Base-by-base conservation (phyloP, 805 yeast genomes). In the Saturnispora kantuleensis region DNA sequence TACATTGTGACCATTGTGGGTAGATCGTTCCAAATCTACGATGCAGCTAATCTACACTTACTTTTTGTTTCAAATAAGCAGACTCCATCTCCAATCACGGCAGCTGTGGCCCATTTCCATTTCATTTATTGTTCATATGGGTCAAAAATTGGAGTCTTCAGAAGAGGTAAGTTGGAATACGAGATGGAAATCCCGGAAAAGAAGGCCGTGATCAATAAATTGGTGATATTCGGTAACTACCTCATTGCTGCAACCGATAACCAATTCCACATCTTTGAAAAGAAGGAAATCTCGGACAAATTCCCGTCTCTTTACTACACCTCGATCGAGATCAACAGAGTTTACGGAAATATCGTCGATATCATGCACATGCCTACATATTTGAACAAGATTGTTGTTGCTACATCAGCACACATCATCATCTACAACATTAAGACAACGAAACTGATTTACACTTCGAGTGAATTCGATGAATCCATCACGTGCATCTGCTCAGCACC, bases 1-100 rank as follows among this genome's bases (percentile, higher is more conserved):
- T 84, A 89, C 56, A 77, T 87, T 34, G 95, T 82, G 13, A 90
- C 97, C 0, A 79, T 85, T 38, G 96, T 93, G 17, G 97, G 97
- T 3, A 72, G 79, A 43, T 73, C 90, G 1, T 86, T 93, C 67
- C 97, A 90, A 62, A 86, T 93, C 28, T 93, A 84, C 57, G 98
- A 93, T 66, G 96, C 84, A 55, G 78, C 90, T 30, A 86, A 84
- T 6, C 67, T 90, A 50, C 93, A 85, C 53, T 67, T 90, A 50
- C 66, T 90, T 17, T 90, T 93, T 63, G 94, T 90, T 10, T 85
- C 96, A 0, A 84, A 79, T 51, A 75, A 73, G 16, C 90, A 84
- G 59, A 82, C 96, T 0, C 73, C 81, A 0, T 58, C 76, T 7
- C 74, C 76, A 46, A 88, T 90, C 51, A 77, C 81, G 21, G 75